Evolutionary conservation across 2,329 filamentous ascomycete genomes (phyloP).

Genomic region (Neonectria hederae): DNA sequence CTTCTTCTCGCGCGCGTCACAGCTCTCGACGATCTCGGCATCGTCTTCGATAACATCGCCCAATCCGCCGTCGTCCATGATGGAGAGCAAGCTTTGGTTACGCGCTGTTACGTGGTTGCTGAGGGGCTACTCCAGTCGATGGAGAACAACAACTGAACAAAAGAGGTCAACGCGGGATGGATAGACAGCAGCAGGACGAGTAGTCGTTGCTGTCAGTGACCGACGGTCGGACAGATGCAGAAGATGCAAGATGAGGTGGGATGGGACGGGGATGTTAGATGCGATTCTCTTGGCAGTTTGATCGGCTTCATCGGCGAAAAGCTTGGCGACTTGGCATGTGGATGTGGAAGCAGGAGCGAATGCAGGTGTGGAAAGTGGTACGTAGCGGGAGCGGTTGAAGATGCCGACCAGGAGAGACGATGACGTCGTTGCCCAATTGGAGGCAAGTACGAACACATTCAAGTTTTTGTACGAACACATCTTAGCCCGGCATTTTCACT

Average conservation of each 20-base stretch:
- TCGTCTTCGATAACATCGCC: constrained; percentile 45
- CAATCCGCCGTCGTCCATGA: constrained; percentile 55
- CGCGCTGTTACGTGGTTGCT: not conserved
- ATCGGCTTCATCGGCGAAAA: not conserved
- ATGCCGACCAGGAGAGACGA: not conserved
- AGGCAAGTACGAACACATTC: not conserved
- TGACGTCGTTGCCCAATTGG: not conserved
- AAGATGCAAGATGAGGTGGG: not conserved
- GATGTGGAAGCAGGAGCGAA: not conserved
- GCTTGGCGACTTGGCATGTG: not conserved
- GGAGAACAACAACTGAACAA: not conserved
- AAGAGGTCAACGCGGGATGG: not conserved
- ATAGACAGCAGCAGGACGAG: not conserved
- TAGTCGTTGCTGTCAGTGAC: not conserved
- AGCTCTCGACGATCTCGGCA: constrained; percentile 16
- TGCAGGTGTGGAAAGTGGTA: not conserved
- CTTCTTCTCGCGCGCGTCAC: constrained; percentile 36
- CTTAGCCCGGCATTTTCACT: not conserved
- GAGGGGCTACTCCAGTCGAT: not conserved
- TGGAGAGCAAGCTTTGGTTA: constrained; percentile 8
- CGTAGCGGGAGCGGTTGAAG: not conserved
- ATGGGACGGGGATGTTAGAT: not conserved
- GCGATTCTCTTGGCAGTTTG: not conserved
- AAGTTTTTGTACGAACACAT: not conserved
- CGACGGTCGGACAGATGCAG: no score